Conservation (phyloP, 129 eudicot species). For the Heracleum sosnowskyi region DNA sequence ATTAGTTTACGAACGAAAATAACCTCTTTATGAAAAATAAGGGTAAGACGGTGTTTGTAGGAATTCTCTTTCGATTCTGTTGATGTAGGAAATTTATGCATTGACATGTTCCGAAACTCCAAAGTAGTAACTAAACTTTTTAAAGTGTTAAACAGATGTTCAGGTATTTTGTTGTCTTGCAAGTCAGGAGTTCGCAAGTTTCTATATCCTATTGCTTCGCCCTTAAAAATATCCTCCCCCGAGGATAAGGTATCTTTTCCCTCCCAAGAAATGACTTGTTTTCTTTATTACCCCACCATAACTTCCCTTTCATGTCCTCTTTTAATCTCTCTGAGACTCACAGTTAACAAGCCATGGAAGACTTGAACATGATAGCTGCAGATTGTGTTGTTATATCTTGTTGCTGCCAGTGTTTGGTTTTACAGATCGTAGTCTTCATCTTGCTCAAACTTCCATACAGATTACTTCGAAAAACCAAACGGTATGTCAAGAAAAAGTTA, state of each 20-base stretch:
- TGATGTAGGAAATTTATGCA: not conserved
- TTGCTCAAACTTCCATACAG: conserved; percentile 56
- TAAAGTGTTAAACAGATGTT: conserved; percentile 1
- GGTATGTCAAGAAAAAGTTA: conserved; percentile 36
- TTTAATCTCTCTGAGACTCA: conserved; percentile 9
- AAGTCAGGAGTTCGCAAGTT: conserved; percentile 37
- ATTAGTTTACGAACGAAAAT: not conserved
- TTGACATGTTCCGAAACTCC: not conserved
- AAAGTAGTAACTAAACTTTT: not conserved
- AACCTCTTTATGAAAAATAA: not conserved
- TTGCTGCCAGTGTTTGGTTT: conserved; percentile 78
- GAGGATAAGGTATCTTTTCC: conserved; percentile 42
- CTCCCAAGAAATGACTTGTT: conserved; percentile 41
- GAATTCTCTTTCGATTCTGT: too few relatives aligned
- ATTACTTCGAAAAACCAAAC: conserved; percentile 33
- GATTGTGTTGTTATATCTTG: conserved; percentile 81
- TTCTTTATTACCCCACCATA: conserved; percentile 14
- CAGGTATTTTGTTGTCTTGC: conserved; percentile 18
- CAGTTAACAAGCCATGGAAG: conserved; percentile 41
- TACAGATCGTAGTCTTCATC: conserved; percentile 51
- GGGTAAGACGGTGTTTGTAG: not conserved
- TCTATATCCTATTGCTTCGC: conserved; percentile 59
- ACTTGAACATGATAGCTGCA: conserved; percentile 55
- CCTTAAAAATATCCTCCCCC: conserved; percentile 40
- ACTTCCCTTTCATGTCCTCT: conserved; percentile 8